These are phyloP conservation scores for Tricholoma hemisulphureum DNA, from an alignment of 768 basidiomycete genomes.

Conservation along the genomic window DNA sequence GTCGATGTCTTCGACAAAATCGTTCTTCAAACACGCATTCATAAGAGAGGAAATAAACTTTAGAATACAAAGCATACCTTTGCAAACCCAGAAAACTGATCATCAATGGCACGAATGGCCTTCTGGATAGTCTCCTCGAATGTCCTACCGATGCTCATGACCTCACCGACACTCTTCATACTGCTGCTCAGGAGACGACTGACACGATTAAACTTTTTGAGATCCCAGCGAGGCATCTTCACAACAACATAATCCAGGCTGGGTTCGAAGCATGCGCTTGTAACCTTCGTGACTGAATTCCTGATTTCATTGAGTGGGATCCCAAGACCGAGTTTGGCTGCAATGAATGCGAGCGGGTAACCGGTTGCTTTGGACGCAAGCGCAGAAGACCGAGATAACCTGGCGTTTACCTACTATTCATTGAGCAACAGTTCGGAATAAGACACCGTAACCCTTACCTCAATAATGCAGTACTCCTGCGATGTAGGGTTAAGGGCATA, in stretches of 20 bases:
- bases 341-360: conserved; percentile 97
- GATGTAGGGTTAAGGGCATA: conserved; percentile 95
- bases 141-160: conserved; percentile 97
- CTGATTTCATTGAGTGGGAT: conserved; percentile 98
- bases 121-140: conserved; percentile 99
- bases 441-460: conserved; percentile 44
- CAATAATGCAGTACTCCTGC: conserved; percentile 98
- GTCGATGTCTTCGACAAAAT: conserved; percentile 86
- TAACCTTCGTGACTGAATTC: conserved; percentile 96
- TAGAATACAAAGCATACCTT: conserved; percentile 45
- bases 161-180: conserved; percentile 99
- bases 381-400: conserved; percentile 95
- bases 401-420: conserved; percentile 73
- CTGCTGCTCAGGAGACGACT: conserved; percentile 87
- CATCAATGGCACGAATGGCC: conserved; percentile 95
- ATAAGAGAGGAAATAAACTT: not conserved
- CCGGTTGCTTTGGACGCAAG: conserved; percentile 98
- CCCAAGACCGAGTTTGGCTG: conserved; percentile 95
- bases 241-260: conserved; percentile 96
- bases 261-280: conserved; percentile 97
- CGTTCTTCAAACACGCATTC: conserved; percentile 53
- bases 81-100: conserved; percentile 90
- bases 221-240: conserved; percentile 98
- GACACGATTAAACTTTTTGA: conserved; percentile 96
- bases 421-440: not conserved